These are phyloP conservation scores for Ceriops zippeliana DNA, from an alignment of 345 rosid genomes.

Conservation along the genomic window DNA sequence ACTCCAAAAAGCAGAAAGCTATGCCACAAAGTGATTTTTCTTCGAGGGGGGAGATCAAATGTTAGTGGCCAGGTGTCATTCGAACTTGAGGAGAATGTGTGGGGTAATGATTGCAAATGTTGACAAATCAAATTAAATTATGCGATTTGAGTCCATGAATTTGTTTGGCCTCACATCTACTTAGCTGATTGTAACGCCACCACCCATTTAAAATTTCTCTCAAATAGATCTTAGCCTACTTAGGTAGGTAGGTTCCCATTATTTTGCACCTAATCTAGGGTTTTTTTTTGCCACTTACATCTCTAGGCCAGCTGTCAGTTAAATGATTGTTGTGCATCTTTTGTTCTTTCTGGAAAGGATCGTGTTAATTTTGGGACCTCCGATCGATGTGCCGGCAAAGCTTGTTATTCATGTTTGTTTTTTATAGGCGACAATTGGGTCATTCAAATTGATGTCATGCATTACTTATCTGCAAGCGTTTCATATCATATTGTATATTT, in stretches of 20 bases:
- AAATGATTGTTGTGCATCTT: neutral
- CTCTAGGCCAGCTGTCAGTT: neutral
- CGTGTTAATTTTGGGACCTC: too few relatives aligned
- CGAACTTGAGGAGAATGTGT: slow-evolving; percentile 41
- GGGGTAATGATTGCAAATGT: slow-evolving; percentile 51
- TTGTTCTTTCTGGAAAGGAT: neutral
- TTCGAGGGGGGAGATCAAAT: slow-evolving; percentile 13
- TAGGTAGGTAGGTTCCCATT: slow-evolving; percentile 15
- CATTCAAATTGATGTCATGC: too few relatives aligned
- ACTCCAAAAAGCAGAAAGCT: slow-evolving; percentile 27
- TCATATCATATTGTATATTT: too few relatives aligned
- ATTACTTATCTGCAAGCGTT: too few relatives aligned
- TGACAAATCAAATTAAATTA: slow-evolving; percentile 33
- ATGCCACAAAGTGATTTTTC: slow-evolving; percentile 19
- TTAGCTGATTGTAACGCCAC: slow-evolving; percentile 10
- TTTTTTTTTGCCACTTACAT: neutral
- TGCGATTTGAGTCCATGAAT: slow-evolving; percentile 11
- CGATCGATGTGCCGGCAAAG: too few relatives aligned
- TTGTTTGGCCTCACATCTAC: slow-evolving; percentile 29
- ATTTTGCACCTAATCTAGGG: slow-evolving; percentile 24
- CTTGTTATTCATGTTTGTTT: too few relatives aligned
- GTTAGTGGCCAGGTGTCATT: slow-evolving; percentile 59
- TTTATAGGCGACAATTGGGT: too few relatives aligned
- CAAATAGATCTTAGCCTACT: neutral
- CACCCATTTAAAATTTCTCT: neutral